These are phyloP conservation scores for Parsonsia alboflavescens DNA, from an alignment of 257 asterid species.

Conservation along the genomic window DNA sequence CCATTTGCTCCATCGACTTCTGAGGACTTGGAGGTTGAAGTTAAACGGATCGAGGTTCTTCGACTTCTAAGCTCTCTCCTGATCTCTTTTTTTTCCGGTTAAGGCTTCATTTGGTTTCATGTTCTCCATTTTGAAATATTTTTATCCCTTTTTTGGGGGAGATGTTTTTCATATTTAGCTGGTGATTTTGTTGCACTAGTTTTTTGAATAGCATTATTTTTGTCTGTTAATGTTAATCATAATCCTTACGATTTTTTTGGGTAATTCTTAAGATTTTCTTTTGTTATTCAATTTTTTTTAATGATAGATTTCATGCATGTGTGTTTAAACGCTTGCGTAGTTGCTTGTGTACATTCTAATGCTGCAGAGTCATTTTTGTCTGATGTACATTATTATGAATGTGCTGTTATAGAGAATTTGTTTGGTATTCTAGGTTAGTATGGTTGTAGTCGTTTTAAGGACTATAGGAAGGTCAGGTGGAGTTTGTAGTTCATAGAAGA, in stretches of 20 bases:
- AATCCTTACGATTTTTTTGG: neutral
- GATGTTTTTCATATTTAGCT: neutral
- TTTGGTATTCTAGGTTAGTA: neutral
- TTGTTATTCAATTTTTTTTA: neutral
- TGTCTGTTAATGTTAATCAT: neutral
- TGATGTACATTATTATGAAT: neutral
- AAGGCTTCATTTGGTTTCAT: neutral
- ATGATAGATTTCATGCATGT: slow-evolving; percentile 5
- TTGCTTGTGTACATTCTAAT: neutral
- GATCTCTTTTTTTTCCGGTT: slow-evolving; percentile 21
- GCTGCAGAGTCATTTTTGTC: neutral
- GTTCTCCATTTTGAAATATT: neutral
- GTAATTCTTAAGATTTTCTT: neutral
- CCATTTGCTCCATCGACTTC: slow-evolving; percentile 16
- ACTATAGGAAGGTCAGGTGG: neutral
- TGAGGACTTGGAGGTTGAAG: slow-evolving; percentile 14
- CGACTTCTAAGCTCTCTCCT: slow-evolving; percentile 32
- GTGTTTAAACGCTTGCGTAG: neutral
- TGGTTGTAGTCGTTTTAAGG: neutral
- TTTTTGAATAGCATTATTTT: neutral
- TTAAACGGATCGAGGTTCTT: slow-evolving; percentile 39
- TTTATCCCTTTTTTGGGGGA: neutral
- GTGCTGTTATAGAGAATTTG: neutral
- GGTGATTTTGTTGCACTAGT: neutral
- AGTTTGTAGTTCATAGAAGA: neutral